phyloP scores from a whole-genome alignment of 805 yeast species.

The Candida palmyrensis region DNA sequence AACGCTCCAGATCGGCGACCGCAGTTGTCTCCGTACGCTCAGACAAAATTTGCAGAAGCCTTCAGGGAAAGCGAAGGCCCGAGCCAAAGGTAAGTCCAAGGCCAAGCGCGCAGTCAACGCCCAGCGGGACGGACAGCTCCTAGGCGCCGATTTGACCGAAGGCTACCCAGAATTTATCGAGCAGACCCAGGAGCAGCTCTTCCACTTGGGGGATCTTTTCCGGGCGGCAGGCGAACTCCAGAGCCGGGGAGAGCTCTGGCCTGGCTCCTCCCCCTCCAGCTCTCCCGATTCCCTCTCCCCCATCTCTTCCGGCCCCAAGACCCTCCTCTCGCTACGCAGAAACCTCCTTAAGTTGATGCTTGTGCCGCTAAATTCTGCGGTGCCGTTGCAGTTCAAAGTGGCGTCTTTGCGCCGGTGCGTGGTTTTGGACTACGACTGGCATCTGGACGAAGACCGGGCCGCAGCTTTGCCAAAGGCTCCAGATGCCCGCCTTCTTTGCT shows the following conservation, averaged over 20 bases:
- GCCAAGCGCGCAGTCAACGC: too few relatives aligned
- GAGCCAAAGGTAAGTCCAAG: too few relatives aligned
- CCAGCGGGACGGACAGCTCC: too few relatives aligned
- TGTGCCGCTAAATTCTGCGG: constrained; percentile 13
- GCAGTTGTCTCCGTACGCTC: too few relatives aligned
- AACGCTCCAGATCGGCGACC: too few relatives aligned
- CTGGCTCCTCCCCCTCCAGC: too few relatives aligned
- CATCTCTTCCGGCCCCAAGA: too few relatives aligned
- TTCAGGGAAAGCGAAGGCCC: too few relatives aligned
- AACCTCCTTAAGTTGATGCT: constrained; percentile 13
- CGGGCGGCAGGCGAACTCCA: constrained; percentile 6
- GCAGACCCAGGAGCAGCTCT: constrained; percentile 9
- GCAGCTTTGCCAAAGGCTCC: too few relatives aligned
- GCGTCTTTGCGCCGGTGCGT: constrained; percentile 14
- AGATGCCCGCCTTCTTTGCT: constrained; percentile 8
- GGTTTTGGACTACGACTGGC: constrained; percentile 16
- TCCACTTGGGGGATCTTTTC: constrained; percentile 12
- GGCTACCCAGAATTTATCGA: constrained; percentile 11
- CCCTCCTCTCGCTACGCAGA: constrained; percentile 14
- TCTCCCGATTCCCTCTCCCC: too few relatives aligned
- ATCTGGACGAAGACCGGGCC: constrained; percentile 4
- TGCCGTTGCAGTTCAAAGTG: constrained; percentile 11
- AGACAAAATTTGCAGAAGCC: too few relatives aligned
- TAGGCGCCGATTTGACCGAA: constrained; percentile 14
- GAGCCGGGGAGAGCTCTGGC: too few relatives aligned